Percentiles rank a stretch among this genome's conserved stretches.
Conservation (phyloP, 805 yeast species). For the Hemisphaericaspora nanyangensis region DNA sequence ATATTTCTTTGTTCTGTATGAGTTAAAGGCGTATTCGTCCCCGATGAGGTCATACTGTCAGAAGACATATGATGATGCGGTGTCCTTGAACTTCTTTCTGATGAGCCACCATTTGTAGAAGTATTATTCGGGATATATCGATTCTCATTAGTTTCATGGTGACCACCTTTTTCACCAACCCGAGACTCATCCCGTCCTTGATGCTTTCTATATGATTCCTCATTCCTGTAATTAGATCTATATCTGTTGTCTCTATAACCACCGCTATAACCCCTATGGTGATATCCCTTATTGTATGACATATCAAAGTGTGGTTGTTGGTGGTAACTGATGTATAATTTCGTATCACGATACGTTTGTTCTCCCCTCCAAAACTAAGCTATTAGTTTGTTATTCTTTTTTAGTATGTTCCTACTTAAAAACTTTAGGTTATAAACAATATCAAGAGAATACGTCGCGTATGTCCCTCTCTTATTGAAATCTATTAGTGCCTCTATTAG, state of each 20-base stretch:
- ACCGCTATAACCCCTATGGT: conserved; percentile 5
- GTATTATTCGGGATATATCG: neutral
- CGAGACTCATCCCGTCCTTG: neutral
- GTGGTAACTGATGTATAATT: too few relatives aligned
- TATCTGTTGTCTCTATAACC: conserved; percentile 3
- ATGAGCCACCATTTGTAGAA: neutral
- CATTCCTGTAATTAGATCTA: neutral
- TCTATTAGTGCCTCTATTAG: too few relatives aligned
- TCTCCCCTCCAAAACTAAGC: too few relatives aligned
- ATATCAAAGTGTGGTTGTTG: conserved; percentile 1
- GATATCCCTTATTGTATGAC: conserved; percentile 4
- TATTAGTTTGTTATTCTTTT: too few relatives aligned
- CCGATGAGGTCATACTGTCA: neutral
- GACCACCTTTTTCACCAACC: neutral
- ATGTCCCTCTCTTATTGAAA: too few relatives aligned
- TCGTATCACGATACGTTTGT: too few relatives aligned
- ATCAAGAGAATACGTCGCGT: too few relatives aligned
- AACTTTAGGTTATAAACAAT: too few relatives aligned
- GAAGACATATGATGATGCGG: neutral
- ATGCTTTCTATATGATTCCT: neutral
- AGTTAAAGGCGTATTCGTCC: neutral
- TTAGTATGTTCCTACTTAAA: too few relatives aligned
- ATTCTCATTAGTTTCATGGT: neutral
- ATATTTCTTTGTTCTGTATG: neutral
- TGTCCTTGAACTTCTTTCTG: neutral